Evolutionary conservation across 2,329 filamentous ascomycete species (phyloP).

Genomic region (Ophiosphaerella herpotricha): DNA sequence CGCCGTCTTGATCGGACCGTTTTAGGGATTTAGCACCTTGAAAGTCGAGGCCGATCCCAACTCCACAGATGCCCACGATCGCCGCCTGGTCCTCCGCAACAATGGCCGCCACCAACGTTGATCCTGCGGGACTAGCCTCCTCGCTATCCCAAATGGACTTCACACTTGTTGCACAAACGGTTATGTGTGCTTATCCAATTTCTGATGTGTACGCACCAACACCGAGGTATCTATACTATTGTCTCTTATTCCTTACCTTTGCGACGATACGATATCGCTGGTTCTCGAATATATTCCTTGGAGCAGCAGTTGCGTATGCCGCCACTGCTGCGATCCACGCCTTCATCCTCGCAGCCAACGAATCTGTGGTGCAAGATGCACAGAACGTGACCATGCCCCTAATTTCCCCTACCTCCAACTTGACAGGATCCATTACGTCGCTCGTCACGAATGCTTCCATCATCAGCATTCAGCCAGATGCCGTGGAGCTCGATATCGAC

Average conservation of each 20-base stretch:
- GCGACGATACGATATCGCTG: conserved; percentile 5
- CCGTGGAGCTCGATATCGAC: conserved; percentile 17
- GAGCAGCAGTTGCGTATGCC: conserved; percentile 8
- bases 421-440: not conserved
- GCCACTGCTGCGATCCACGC: conserved; percentile 17
- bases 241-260: conserved; percentile 7
- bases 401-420: not conserved
- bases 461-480: conserved; percentile 9
- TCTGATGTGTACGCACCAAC: conserved; percentile 13
- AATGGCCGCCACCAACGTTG: no score
- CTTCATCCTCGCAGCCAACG: conserved; percentile 6
- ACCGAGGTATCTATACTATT: conserved; percentile 8
- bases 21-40: no score
- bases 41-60: no score
- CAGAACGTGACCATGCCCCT: conserved; percentile 6
- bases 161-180: conserved; percentile 3
- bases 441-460: not conserved
- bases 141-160: not conserved
- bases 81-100: no score
- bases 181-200: conserved; percentile 13
- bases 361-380: not conserved
- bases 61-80: no score
- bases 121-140: no score
- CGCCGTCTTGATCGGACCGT: no score
- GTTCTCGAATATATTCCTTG: conserved; percentile 8